Evolutionary conservation across 148 eudicot genomes (phyloP).

Genomic region (Vaccinium corymbosum): DNA sequence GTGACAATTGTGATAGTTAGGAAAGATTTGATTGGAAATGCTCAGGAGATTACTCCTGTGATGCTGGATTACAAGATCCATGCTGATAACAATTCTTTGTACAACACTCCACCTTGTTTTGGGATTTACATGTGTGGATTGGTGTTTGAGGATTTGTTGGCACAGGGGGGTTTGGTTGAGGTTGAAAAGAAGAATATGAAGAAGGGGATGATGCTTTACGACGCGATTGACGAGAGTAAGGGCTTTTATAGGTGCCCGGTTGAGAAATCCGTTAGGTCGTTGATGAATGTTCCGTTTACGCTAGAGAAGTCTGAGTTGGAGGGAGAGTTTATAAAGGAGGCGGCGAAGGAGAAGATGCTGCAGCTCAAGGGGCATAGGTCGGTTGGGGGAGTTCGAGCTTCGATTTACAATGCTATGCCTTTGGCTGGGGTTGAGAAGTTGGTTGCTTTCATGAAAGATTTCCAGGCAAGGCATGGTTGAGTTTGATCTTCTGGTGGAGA

Average conservation of each 20-base stretch:
- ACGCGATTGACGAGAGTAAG: slow-evolving; percentile 69
- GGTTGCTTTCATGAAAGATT: slow-evolving; percentile 94
- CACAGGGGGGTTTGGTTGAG: slow-evolving; percentile 82
- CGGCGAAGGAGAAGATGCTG: slow-evolving; percentile 94
- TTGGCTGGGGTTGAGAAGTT: slow-evolving; percentile 89
- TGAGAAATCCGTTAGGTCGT: slow-evolving; percentile 87
- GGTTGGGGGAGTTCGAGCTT: slow-evolving; percentile 97
- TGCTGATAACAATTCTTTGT: slow-evolving; percentile 73
- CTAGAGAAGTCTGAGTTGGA: slow-evolving; percentile 76
- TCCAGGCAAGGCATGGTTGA: slow-evolving; percentile 79
- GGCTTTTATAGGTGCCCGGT: slow-evolving; percentile 92
- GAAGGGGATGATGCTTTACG: slow-evolving; percentile 64
- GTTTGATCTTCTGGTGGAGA: slow-evolving; percentile 29
- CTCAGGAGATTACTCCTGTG: slow-evolving; percentile 67
- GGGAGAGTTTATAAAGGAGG: slow-evolving; percentile 71
- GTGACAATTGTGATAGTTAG: slow-evolving; percentile 80
- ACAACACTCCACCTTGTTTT: slow-evolving; percentile 91
- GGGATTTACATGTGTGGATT: slow-evolving; percentile 95
- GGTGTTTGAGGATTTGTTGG: slow-evolving; percentile 86
- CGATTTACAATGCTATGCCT: slow-evolving; percentile 97
- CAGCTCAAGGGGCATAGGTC: slow-evolving; percentile 91
- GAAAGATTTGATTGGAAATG: slow-evolving; percentile 77
- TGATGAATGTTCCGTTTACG: slow-evolving; percentile 98
- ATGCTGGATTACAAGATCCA: slow-evolving; percentile 96
- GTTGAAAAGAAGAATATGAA: slow-evolving; percentile 76